These are phyloP conservation scores for Carpinus viminea DNA, from an alignment of 306 rosid species.

Conservation along the genomic window DNA sequence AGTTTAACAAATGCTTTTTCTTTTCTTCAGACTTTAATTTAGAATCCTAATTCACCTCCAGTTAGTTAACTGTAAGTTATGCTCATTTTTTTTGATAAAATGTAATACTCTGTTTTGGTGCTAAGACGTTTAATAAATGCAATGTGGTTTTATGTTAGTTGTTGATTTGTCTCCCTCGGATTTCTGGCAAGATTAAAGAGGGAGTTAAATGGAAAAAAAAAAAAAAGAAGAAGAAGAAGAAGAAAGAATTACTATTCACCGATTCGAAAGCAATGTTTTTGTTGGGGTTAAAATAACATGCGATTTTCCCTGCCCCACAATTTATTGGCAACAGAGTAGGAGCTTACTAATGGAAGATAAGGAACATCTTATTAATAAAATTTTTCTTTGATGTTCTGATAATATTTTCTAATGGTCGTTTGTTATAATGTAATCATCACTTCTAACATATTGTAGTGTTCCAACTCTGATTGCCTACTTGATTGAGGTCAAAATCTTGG, in stretches of 20 bases:
- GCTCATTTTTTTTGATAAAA: neutral
- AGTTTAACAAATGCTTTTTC: neutral
- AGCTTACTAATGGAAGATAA: neutral
- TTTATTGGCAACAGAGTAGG: neutral
- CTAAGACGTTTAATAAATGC: neutral
- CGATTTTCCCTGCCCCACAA: neutral
- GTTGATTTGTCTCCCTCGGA: neutral
- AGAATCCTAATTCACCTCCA: too few species aligned
- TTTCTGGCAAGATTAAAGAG: neutral
- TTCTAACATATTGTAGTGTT: neutral
- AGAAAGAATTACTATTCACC: neutral
- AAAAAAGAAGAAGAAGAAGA: neutral
- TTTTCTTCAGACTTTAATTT: neutral
- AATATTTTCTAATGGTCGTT: neutral
- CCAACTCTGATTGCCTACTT: neutral
- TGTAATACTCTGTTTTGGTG: neutral
- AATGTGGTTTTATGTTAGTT: neutral
- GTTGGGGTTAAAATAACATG: too few species aligned
- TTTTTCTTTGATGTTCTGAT: neutral
- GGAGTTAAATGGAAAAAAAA: neutral
- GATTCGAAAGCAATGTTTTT: neutral
- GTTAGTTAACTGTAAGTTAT: neutral
- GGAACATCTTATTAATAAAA: neutral
- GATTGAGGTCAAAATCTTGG: neutral
- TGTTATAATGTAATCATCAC: neutral